Base-by-base conservation (phyloP, 768 basidiomycete genomes). In the Trametes punicea region DNA sequence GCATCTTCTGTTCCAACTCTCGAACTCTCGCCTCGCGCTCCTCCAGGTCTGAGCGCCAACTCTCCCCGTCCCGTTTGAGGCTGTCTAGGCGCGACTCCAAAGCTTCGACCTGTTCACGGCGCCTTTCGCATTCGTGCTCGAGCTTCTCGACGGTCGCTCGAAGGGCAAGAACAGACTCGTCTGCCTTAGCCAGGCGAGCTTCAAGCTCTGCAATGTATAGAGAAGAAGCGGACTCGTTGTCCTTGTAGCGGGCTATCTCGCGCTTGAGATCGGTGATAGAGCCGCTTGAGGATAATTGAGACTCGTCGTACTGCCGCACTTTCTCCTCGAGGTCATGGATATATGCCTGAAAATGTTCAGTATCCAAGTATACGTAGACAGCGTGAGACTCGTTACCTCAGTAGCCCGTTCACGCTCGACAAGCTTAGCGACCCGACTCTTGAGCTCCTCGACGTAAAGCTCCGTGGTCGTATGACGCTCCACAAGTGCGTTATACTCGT, bases 311-410 rank as follows among this genome's bases (percentile, higher is more conserved):
- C 4, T 79, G 72, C 73, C 88, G 93, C 67, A 99, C 84, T 73
- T 90, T 93, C 67, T 90, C 85, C 71, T 99, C 96, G 29, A 98
- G 77, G 68, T 98, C 95, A 26, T 84, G 89, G 40, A 98, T 85
- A 69, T 98, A 98, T 1, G 88, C 88, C 93, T 96, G 66, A 60
- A n/a, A 3, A 44, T n/a, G 21, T 25, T 42, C 6, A 42, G 4
- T 23, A 23, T 1, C 16, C 6, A 42, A 9, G 5, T 27, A 16
- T 26, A 3, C 11, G n/a, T 4, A 42, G 42, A 9, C 13, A n/a
- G 15, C 15, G 25, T 15, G 13, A 13, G 20, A 50, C 48, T 20
- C 69, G 80, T 65, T 65, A 91, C 93, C 81, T 99, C 96, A 21
- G 92, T 94, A 2, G 92, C 90, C 5, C 85, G 80, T 70, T 98